These are phyloP conservation scores for Buddleja alternifolia DNA, from an alignment of 257 asterid species.

Conservation along the genomic window DNA sequence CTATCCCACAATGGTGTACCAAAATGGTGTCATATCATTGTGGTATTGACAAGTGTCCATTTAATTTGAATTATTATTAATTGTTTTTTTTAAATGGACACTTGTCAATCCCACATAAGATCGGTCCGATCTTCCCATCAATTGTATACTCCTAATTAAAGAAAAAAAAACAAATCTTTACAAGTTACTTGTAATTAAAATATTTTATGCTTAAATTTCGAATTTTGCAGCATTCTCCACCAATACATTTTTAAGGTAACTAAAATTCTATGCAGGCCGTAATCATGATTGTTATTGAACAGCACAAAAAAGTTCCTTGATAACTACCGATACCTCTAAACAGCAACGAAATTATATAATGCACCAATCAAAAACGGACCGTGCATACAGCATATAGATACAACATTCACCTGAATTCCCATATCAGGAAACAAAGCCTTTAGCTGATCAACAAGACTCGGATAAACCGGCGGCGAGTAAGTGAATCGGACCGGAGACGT, in stretches of 20 bases:
- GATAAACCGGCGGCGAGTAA: conserved; percentile 38
- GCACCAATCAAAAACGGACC: not conserved
- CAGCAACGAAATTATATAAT: not conserved
- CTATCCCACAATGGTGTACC: too few species aligned
- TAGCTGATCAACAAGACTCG: conserved; percentile 49
- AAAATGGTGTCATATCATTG: too few species aligned
- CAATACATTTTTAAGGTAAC: not conserved
- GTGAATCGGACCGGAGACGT: conserved; percentile 54
- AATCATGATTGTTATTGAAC: not conserved
- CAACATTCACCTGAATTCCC: conserved; percentile 47
- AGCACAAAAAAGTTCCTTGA: not conserved
- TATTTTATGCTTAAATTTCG: not conserved
- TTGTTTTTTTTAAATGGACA: too few species aligned
- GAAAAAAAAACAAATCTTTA: too few species aligned
- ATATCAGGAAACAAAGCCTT: conserved; percentile 59
- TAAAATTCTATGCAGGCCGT: not conserved
- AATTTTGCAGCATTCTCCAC: not conserved
- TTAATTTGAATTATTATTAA: too few species aligned
- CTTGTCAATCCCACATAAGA: too few species aligned
- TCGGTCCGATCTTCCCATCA: too few species aligned
- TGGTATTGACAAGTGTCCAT: too few species aligned
- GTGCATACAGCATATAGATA: not conserved
- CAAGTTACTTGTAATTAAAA: not conserved
- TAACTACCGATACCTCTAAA: not conserved
- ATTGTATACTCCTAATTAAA: too few species aligned